Evolutionary conservation across 805 yeast genomes (phyloP).

Genomic region (Monosporozyma yasuniensis): DNA sequence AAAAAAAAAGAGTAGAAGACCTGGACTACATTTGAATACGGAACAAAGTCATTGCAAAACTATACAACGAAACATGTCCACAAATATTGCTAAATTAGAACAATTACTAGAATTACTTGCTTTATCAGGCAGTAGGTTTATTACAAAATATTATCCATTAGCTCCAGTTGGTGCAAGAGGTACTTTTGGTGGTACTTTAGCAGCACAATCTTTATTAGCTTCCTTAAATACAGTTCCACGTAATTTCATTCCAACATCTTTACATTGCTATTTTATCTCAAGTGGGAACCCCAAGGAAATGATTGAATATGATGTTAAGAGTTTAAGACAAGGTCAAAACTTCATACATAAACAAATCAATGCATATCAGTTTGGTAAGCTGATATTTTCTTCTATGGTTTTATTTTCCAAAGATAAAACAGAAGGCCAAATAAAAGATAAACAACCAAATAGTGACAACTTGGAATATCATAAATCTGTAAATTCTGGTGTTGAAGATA

Average conservation of each 20-base stretch:
- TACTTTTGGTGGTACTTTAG: conserved; percentile 61
- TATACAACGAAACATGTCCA: not conserved
- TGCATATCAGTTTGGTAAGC: conserved; percentile 44
- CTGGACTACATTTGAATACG: not conserved
- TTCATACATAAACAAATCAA: conserved; percentile 45
- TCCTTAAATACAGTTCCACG: conserved; percentile 44
- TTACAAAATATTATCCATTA: conserved; percentile 16
- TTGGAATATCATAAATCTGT: not conserved
- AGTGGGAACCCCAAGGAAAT: conserved; percentile 42
- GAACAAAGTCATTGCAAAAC: not conserved
- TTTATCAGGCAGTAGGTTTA: conserved; percentile 15
- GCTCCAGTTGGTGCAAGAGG: conserved; percentile 52
- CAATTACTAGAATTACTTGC: conserved; percentile 16
- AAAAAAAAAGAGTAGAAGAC: too few species aligned
- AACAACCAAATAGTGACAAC: not conserved
- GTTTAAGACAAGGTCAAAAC: conserved; percentile 44
- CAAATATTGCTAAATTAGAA: conserved; percentile 11
- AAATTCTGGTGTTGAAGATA: not conserved
- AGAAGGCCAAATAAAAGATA: not conserved
- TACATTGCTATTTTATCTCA: conserved; percentile 53
- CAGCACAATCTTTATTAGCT: conserved; percentile 57
- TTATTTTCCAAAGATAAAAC: conserved; percentile 30
- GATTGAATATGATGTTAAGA: conserved; percentile 45
- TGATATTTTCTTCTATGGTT: conserved; percentile 45
- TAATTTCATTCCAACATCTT: conserved; percentile 45